Conservation (phyloP, 305 asterid genomes). For the Fraxinus angustifolia region DNA sequence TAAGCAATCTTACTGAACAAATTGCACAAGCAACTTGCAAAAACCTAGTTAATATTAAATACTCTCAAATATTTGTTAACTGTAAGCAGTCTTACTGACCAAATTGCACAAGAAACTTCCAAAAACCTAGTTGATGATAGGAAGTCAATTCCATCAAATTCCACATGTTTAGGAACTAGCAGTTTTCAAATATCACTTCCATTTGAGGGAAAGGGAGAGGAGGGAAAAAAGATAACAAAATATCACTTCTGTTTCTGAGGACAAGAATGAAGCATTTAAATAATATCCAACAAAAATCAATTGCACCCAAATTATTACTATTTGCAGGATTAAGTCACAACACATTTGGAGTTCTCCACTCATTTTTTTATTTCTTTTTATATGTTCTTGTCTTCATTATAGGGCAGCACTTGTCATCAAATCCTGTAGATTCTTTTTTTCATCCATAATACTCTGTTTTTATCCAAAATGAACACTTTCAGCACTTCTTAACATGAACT, state of each 20-base stretch:
- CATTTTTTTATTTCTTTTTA: neutral
- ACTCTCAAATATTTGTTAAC: neutral
- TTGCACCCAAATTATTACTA: constrained; percentile 10
- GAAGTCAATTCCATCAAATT: neutral
- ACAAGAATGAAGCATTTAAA: constrained; percentile 1
- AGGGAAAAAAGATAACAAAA: neutral
- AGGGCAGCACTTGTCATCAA: neutral
- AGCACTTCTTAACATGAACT: constrained; percentile 11
- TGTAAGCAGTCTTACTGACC: neutral
- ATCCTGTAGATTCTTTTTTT: neutral
- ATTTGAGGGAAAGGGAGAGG: constrained; percentile 1
- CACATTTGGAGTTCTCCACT: neutral
- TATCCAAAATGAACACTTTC: constrained; percentile 4
- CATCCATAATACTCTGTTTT: neutral
- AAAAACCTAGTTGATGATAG: neutral
- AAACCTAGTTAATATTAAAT: neutral
- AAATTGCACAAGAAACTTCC: neutral
- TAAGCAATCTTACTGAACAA: neutral
- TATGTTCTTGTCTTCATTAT: neutral
- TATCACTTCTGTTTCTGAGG: neutral
- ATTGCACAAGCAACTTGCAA: neutral
- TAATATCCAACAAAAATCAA: constrained; percentile 11
- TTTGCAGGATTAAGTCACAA: neutral
- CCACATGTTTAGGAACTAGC: constrained; percentile 3
- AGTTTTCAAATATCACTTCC: constrained; percentile 2